phyloP scores from a whole-genome alignment of 768 basidiomycete genomes.

The Tulasnella sp. region DNA sequence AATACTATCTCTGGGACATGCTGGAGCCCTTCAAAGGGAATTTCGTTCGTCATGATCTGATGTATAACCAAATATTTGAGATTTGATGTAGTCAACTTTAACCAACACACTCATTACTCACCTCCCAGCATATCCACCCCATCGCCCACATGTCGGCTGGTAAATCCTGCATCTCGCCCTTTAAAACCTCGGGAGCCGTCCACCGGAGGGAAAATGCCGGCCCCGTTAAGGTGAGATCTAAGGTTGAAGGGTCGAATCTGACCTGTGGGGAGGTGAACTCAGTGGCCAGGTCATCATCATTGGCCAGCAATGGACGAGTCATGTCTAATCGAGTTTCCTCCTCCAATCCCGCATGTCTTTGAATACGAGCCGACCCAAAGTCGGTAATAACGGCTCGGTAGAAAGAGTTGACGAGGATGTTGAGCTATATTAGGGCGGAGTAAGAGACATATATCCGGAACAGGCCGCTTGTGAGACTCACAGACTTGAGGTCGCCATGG shows the following conservation, averaged over 20 bases:
- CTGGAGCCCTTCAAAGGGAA: neutral
- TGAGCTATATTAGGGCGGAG: neutral
- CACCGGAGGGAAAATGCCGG: neutral
- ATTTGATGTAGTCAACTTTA: neutral
- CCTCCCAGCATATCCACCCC: neutral
- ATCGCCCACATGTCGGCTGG: neutral
- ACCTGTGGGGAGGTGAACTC: neutral
- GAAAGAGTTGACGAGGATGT: neutral
- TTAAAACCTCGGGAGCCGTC: neutral
- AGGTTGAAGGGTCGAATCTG: neutral
- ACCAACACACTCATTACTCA: neutral
- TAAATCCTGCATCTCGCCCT: neutral
- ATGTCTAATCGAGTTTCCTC: neutral
- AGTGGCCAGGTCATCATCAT: neutral
- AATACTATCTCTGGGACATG: neutral
- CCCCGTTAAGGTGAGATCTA: neutral
- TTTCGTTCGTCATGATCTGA: neutral
- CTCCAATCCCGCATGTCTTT: neutral
- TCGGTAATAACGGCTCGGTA: neutral
- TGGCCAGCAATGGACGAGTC: neutral
- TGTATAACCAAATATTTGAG: neutral
- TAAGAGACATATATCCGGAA: neutral
- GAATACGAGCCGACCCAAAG: neutral
- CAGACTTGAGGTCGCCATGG: neutral
- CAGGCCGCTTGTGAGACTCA: neutral